Base-by-base conservation (phyloP, 2,329 filamentous ascomycete species). In the Penicillium janthinellum region DNA sequence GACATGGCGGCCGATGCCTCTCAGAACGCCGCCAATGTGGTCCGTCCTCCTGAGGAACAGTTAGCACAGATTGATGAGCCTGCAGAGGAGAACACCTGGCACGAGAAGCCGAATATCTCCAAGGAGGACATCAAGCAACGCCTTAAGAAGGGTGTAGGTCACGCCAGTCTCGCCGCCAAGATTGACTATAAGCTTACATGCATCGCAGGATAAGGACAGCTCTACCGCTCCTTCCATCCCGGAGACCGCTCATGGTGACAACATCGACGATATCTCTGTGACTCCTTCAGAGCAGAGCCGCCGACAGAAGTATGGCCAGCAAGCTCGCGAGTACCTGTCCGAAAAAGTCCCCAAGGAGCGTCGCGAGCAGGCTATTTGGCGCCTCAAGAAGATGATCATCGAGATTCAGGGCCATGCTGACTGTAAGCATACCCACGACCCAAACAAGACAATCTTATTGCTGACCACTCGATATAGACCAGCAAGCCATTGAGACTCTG, bases 321-420 rank as follows among this genome's bases (percentile, higher is more conserved):
- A 83, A 58, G 82, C 89, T 28, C 87, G 84, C 72, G 86, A 90
- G 67, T 98, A 98, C 75, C 80, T 97, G 57, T 84, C 86, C 68
- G 85, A 88, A 71, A 99, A 98, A 83, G 84, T 99, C 78, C 93
- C 95, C 0, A 81, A 94, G 77, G 93, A 98, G 76, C 92, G 95
- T 61, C 92, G 93, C 61, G 92, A 98, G 7, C 92, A 96, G 82
- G 89, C 88, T 57, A 88, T 97, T 70, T 96, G 88, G 85, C 90
- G 95, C 39, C 79, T 99, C 67, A 99, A 94, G 87, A 98, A 98
- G 86, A 96, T 98, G 90, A 81, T 99, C 41, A 88, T 97, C 48
- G 95, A 99, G 78, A 92, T 96, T 70, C 95, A 99, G 79, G 91
- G 94, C 58, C 95, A 98, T 73, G 86, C 91, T 59, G 94, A 99